Evolutionary conservation across 768 basidiomycete species (phyloP).

Genomic region (Mrakia frigida): DNA sequence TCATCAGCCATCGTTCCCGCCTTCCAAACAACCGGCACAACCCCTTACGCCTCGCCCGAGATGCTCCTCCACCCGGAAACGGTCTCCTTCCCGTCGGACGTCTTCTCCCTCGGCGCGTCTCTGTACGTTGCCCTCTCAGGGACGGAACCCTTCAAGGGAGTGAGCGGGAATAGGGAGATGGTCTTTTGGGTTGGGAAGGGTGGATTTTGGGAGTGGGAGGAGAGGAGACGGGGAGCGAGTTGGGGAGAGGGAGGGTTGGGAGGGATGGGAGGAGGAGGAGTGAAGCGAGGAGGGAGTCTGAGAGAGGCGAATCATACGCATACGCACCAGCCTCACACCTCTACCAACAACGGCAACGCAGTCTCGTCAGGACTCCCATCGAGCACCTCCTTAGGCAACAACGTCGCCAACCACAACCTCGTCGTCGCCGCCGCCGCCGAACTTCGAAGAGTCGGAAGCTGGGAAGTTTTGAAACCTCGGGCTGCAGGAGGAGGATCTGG

Average conservation of each 20-base stretch:
- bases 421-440: constrained; percentile 31
- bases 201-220: constrained; percentile 47
- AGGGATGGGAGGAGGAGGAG: neutral
- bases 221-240: constrained; percentile 38
- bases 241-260: constrained; percentile 32
- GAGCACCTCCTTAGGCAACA: neutral
- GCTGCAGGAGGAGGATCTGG: too few species aligned
- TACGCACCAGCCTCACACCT: neutral
- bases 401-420: constrained; percentile 33
- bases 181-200: constrained; percentile 45
- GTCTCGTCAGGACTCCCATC: constrained; percentile 34
- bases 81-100: constrained; percentile 47
- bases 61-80: constrained; percentile 42
- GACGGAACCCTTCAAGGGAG: constrained; percentile 45
- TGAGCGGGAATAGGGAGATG: constrained; percentile 42
- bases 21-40: constrained; percentile 46
- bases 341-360: neutral
- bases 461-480: constrained; percentile 13
- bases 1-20: neutral
- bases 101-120: constrained; percentile 49
- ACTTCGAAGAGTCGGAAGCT: neutral
- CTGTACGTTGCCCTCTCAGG: constrained; percentile 45
- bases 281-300: constrained; percentile 21
- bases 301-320: constrained; percentile 27
- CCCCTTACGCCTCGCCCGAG: constrained; percentile 48